Conservation (phyloP, 2,329 filamentous ascomycete species). For the Sodiomyces alkalinus region DNA sequence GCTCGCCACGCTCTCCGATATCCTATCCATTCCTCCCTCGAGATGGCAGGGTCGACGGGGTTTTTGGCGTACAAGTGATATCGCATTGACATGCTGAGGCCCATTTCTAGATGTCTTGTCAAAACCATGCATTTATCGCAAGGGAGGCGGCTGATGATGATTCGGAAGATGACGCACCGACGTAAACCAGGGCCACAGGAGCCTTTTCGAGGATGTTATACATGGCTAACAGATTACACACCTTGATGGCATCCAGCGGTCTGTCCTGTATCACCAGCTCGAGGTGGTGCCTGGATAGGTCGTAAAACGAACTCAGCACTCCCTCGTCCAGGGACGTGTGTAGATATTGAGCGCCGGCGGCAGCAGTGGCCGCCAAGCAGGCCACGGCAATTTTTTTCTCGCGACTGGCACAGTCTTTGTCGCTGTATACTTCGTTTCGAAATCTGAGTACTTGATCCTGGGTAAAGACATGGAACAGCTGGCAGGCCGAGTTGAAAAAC, state of each 20-base stretch:
- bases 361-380: slow-evolving; percentile 12
- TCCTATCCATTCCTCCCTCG: slow-evolving; percentile 6
- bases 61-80: slow-evolving; percentile 8
- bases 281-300: slow-evolving; percentile 13
- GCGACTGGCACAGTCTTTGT: too few species aligned
- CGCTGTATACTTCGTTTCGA: slow-evolving; percentile 9
- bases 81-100: slow-evolving; percentile 12
- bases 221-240: slow-evolving; percentile 15
- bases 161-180: slow-evolving; percentile 9
- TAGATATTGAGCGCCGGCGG: slow-evolving; percentile 14
- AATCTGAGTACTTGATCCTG: slow-evolving; percentile 9
- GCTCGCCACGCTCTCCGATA: slow-evolving; percentile 14
- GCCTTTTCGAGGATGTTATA: slow-evolving; percentile 16
- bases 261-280: slow-evolving; percentile 11
- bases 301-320: slow-evolving; percentile 10
- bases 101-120: slow-evolving; percentile 10
- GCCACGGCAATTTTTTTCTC: slow-evolving; percentile 10
- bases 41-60: neutral
- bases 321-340: slow-evolving; percentile 7
- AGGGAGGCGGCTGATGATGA: neutral
- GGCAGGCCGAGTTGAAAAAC: slow-evolving; percentile 13
- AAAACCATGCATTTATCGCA: neutral
- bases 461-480: slow-evolving; percentile 15
- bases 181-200: slow-evolving; percentile 13
- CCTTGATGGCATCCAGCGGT: slow-evolving; percentile 14